Evolutionary conservation across 176 grass and related monocot genomes (phyloP), one percentile per base, ranked within the genome.

Genomic region (Echinochloa phyllopogon): DNA sequence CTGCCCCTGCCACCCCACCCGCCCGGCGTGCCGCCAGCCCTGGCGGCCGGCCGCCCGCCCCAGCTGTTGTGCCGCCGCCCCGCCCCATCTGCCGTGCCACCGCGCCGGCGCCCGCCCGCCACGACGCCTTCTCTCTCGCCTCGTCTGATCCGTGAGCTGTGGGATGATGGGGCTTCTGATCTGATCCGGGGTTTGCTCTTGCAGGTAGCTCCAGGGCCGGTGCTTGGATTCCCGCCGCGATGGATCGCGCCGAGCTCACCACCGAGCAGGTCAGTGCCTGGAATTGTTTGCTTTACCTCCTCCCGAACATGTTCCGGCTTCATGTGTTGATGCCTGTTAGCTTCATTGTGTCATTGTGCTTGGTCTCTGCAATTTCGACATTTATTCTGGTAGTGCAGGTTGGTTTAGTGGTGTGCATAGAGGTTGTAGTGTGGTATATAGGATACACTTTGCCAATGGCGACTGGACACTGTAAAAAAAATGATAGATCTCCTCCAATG

Each of bases 161-260:
- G n/a, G n/a, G n/a, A n/a, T n/a, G n/a, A n/a, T n/a, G n/a, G n/a
- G n/a, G n/a, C n/a, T n/a, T n/a, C n/a, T n/a, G n/a, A n/a, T n/a
- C n/a, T n/a, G n/a, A n/a, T n/a, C n/a, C n/a, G n/a, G n/a, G n/a
- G n/a, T n/a, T n/a, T n/a, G n/a, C n/a, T n/a, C n/a, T n/a, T n/a
- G 79, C 81, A 89, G 89, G 87, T 24, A 42, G 78, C 51, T 7
- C 71, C 47, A 29, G 64, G 69, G 45, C 44, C 38, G 60, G 75
- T 74, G 58, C 44, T 85, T 64, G 76, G 45, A 65, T 36, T 37
- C 13, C 71, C 14, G 86, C 39, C 7, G 78, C 21, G 45, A 98
- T 98, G 96, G 93, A 92, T 92, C 87, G 74, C 48, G 91, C 93
- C 6, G 91, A 95, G 89, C 89, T 95, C 67, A 92, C 96, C 70